phyloP scores from a whole-genome alignment of 805 yeast genomes.

The Metschnikowia continentalis region DNA sequence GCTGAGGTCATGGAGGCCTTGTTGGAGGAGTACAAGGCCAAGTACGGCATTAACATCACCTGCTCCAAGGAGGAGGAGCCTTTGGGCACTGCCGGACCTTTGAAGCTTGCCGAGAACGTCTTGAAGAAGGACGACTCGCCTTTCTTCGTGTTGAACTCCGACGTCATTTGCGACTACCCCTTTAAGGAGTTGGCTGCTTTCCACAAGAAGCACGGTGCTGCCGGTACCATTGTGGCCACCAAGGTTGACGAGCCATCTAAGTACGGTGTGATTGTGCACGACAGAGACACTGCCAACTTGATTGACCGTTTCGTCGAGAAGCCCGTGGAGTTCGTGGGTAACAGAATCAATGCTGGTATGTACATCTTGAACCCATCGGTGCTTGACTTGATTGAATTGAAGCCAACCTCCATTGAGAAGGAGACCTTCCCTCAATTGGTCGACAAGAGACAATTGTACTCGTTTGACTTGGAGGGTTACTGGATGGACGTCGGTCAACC shows the following conservation, averaged over 20 bases:
- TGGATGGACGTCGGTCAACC: constrained; percentile 99
- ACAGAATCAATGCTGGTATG: constrained; percentile 99
- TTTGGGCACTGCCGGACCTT: constrained; percentile 98
- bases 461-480: constrained; percentile 97
- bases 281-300: constrained; percentile 89
- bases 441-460: constrained; percentile 81
- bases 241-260: constrained; percentile 99
- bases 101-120: constrained; percentile 91
- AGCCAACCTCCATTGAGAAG: constrained; percentile 98
- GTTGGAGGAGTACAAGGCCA: constrained; percentile 87
- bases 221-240: constrained; percentile 98
- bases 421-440: constrained; percentile 98
- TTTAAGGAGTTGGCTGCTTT: constrained; percentile 85
- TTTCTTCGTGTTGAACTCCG: constrained; percentile 96
- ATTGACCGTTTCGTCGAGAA: constrained; percentile 98
- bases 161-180: constrained; percentile 98
- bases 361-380: constrained; percentile 97
- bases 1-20: constrained; percentile 99
- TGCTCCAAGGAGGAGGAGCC: constrained; percentile 99
- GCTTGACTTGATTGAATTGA: constrained; percentile 92
- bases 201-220: constrained; percentile 96
- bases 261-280: constrained; percentile 99
- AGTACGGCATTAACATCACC: constrained; percentile 90
- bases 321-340: constrained; percentile 99
- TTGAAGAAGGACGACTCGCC: constrained; percentile 94